These are phyloP conservation scores for Cyathus olla DNA, from an alignment of 1,284 basidiomycete species.

Conservation along the genomic window DNA sequence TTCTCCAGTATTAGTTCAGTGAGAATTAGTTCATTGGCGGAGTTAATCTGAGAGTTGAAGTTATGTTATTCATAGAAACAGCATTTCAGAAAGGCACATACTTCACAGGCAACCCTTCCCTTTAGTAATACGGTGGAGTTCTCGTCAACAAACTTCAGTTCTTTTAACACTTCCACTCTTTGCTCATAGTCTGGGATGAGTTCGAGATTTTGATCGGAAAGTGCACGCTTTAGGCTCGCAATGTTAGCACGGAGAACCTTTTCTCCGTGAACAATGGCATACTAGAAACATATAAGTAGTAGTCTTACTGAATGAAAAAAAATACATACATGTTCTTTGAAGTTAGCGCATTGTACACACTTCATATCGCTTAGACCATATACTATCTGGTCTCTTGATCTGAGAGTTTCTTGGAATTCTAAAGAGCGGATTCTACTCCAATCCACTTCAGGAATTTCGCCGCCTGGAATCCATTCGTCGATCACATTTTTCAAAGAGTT, in stretches of 20 bases:
- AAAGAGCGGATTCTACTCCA: slow-evolving; percentile 88
- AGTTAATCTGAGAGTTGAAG: slow-evolving; percentile 83
- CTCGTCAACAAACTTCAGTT: slow-evolving; percentile 93
- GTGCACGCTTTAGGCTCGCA: slow-evolving; percentile 78
- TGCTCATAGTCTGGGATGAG: slow-evolving; percentile 98
- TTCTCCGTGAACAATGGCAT: slow-evolving; percentile 78
- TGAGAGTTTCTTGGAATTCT: slow-evolving; percentile 92
- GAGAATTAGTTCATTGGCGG: slow-evolving; percentile 93
- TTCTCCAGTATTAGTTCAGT: slow-evolving; percentile 99
- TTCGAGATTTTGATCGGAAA: slow-evolving; percentile 98
- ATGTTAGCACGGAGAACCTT: slow-evolving; percentile 83
- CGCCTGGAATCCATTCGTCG: slow-evolving; percentile 63
- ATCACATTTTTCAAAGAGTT: slow-evolving; percentile 60
- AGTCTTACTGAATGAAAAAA: slow-evolving; percentile 8
- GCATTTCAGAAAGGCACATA: slow-evolving; percentile 34
- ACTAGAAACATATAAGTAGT: slow-evolving; percentile 60
- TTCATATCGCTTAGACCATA: slow-evolving; percentile 54
- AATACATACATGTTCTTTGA: slow-evolving; percentile 73
- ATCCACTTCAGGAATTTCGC: slow-evolving; percentile 79
- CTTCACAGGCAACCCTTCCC: slow-evolving; percentile 98
- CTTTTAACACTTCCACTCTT: slow-evolving; percentile 91
- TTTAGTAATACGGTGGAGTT: slow-evolving; percentile 96
- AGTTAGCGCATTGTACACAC: slow-evolving; percentile 73
- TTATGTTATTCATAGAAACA: slow-evolving; percentile 8
- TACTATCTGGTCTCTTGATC: slow-evolving; percentile 65